phyloP scores from a whole-genome alignment of 495 filamentous ascomycete species.

The Glarea lozoyensis region DNA sequence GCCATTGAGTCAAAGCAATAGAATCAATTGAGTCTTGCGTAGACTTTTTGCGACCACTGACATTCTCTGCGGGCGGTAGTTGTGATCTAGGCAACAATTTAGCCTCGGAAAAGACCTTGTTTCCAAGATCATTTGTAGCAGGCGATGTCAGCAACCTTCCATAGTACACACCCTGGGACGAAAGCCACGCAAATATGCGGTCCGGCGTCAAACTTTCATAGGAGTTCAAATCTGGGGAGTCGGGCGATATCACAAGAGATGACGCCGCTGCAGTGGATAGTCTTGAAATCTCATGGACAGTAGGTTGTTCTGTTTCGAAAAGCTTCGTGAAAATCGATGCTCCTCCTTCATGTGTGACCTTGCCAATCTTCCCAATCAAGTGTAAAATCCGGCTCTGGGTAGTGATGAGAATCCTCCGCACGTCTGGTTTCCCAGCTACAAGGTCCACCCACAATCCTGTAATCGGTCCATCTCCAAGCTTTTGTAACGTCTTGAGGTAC shows the following conservation, averaged over 20 bases:
- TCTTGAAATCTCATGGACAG: constrained; percentile 55
- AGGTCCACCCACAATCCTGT: constrained; percentile 75
- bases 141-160: constrained; percentile 56
- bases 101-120: constrained; percentile 56
- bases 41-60: constrained; percentile 52
- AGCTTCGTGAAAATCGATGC: constrained; percentile 75
- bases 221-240: constrained; percentile 39
- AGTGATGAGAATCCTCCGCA: constrained; percentile 65
- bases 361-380: constrained; percentile 65
- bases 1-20: constrained; percentile 87
- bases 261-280: constrained; percentile 50
- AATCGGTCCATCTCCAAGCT: constrained; percentile 65
- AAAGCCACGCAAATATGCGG: constrained; percentile 84
- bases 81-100: constrained; percentile 66
- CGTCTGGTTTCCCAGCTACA: constrained; percentile 54
- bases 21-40: constrained; percentile 63
- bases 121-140: constrained; percentile 47
- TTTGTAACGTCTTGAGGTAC: constrained; percentile 75
- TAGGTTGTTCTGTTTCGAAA: constrained; percentile 78
- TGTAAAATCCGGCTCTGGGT: constrained; percentile 69
- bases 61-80: constrained; percentile 57
- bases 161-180: constrained; percentile 76
- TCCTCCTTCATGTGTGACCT: constrained; percentile 67
- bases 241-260: constrained; percentile 65
- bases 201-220: constrained; percentile 39